Evolutionary conservation across 2,329 filamentous ascomycete genomes (phyloP).

Genomic region (Botrytis medusae): DNA sequence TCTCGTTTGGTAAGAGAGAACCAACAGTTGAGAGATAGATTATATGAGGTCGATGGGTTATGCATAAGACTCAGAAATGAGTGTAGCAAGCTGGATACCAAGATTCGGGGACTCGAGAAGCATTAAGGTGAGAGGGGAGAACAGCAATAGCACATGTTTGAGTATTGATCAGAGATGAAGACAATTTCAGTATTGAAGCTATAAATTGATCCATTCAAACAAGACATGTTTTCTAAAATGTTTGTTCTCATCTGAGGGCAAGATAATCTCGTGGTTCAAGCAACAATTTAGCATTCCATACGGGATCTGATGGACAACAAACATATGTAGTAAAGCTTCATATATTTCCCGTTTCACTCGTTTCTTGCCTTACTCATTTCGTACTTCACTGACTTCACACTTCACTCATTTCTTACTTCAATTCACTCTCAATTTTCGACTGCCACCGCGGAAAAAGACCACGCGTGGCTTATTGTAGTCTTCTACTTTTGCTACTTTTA

Average conservation of each 20-base stretch:
- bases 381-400: background rate
- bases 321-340: background rate
- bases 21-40: background rate
- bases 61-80: constrained; percentile 1
- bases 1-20: background rate
- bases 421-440: background rate
- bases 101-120: background rate
- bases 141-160: background rate
- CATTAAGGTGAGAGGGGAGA: too few relatives aligned
- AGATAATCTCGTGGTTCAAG: background rate
- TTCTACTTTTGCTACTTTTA: background rate
- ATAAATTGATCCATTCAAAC: background rate
- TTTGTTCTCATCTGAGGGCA: background rate
- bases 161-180: background rate
- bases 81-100: background rate
- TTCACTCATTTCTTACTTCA: background rate
- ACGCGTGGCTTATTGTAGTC: background rate
- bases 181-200: background rate
- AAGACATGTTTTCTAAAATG: background rate
- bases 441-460: background rate
- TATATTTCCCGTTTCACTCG: background rate
- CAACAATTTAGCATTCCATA: background rate
- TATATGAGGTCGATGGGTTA: constrained; percentile 4
- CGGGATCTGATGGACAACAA: too few relatives aligned
- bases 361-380: too few relatives aligned